Conservation (phyloP, 2,329 filamentous ascomycete genomes). For the Sclerotiophoma versabilis region DNA sequence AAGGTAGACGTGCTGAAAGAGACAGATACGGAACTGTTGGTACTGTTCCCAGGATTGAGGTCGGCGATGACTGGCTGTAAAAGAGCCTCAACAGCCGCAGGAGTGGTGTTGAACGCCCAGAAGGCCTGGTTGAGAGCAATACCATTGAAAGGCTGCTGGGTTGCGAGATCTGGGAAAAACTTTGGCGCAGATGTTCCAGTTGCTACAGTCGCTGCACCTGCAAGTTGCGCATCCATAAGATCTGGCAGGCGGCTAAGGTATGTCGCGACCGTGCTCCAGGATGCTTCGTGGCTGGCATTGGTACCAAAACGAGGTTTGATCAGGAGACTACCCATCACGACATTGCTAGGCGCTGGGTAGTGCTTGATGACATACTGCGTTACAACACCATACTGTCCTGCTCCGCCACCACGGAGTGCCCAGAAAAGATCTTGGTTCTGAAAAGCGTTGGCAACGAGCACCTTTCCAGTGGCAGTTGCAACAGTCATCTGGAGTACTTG, state of each 20-base stretch:
- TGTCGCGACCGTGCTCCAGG: conserved; percentile 35
- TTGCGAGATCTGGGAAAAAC: conserved; percentile 7
- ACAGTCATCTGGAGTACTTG: conserved; percentile 23
- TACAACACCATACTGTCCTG: conserved; percentile 24
- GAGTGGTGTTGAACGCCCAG: conserved; percentile 33
- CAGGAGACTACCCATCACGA: conserved; percentile 8
- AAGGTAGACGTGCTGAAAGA: conserved; percentile 10
- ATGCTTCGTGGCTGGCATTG: conserved; percentile 20
- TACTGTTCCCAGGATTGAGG: conserved; percentile 7
- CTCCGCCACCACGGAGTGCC: conserved; percentile 23
- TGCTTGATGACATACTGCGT: conserved; percentile 24
- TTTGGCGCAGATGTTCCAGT: conserved; percentile 4
- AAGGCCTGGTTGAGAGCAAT: conserved; percentile 26
- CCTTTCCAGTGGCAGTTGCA: conserved; percentile 14
- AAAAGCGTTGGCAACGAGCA: conserved; percentile 18
- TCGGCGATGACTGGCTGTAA: conserved; percentile 20
- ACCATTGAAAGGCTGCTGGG: conserved; percentile 7
- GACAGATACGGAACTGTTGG: conserved; percentile 10
- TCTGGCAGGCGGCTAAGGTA: conserved; percentile 28
- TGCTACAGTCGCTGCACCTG: conserved; percentile 29
- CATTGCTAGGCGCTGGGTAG: conserved; percentile 20
- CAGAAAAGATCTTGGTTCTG: conserved; percentile 27
- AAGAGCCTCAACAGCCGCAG: conserved; percentile 19
- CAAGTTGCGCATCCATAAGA: conserved; percentile 38
- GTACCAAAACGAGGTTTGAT: conserved; percentile 16